phyloP scores from a whole-genome alignment of 2,329 filamentous ascomycete genomes.

The Xylariaceae sp. region DNA sequence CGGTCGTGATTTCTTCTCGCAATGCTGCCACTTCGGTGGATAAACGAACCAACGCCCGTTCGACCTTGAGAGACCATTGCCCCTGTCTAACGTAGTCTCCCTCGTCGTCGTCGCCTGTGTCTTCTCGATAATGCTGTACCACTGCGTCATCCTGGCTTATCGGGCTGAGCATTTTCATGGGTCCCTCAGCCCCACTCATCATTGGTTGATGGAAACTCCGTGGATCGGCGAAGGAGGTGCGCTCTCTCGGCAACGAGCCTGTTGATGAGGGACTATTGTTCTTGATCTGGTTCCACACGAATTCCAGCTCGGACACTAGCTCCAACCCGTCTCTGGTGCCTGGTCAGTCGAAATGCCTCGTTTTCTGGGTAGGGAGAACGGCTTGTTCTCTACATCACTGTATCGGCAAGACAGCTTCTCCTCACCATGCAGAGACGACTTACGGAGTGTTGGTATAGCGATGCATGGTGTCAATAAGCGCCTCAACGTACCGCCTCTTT shows the following conservation, averaged over 20 bases:
- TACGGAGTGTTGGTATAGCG: conserved; percentile 82
- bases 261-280: conserved; percentile 68
- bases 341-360: conserved; percentile 9
- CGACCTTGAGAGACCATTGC: conserved; percentile 76
- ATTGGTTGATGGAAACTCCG: conserved; percentile 43
- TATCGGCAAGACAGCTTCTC: neutral
- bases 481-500: conserved; percentile 89
- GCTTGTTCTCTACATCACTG: neutral
- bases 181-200: conserved; percentile 42
- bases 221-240: conserved; percentile 34
- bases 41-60: conserved; percentile 79
- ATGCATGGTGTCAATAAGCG: conserved; percentile 95
- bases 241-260: conserved; percentile 48
- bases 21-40: conserved; percentile 89
- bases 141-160: conserved; percentile 79
- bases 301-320: conserved; percentile 91
- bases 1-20: conserved; percentile 79
- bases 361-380: neutral
- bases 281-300: conserved; percentile 98
- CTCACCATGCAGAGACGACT: conserved; percentile 30
- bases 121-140: conserved; percentile 49
- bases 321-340: conserved; percentile 66
- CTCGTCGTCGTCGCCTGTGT: conserved; percentile 40
- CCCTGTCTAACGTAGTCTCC: conserved; percentile 39
- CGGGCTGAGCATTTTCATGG: conserved; percentile 70